These are phyloP conservation scores for Rhizopogon roseolus DNA, from an alignment of 768 basidiomycete genomes.

Conservation along the genomic window DNA sequence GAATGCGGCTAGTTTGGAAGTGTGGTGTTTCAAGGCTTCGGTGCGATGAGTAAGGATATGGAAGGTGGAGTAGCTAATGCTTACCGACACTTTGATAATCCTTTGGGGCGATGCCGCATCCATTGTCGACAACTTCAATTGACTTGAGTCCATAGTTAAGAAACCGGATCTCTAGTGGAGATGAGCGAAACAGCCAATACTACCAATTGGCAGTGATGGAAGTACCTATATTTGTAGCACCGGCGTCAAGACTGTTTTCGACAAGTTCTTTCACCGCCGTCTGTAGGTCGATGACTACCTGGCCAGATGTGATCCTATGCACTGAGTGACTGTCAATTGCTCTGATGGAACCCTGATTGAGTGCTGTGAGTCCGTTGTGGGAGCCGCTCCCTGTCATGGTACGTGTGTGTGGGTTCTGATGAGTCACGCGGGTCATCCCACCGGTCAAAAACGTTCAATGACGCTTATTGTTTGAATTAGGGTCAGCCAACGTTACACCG, in stretches of 20 bases:
- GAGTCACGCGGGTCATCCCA: background rate
- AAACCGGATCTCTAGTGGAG: constrained; percentile 73
- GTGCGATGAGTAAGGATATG: background rate
- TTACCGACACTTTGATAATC: constrained; percentile 79
- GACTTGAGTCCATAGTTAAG: constrained; percentile 79
- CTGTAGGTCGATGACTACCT: constrained; percentile 91
- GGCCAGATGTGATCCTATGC: constrained; percentile 89
- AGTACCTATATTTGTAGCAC: constrained; percentile 81
- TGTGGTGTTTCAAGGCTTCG: constrained; percentile 85
- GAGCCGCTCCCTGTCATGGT: background rate
- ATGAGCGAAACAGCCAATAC: constrained; percentile 1
- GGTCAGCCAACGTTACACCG: background rate
- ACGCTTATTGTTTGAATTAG: background rate
- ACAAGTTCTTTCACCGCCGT: constrained; percentile 94
- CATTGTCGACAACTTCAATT: constrained; percentile 92
- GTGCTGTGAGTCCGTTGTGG: background rate
- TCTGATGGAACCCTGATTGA: constrained; percentile 25
- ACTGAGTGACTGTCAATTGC: constrained; percentile 75
- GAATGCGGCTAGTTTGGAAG: constrained; percentile 82
- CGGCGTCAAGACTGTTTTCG: constrained; percentile 94
- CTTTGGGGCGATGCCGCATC: constrained; percentile 71
- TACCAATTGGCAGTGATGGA: background rate
- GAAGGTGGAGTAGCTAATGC: constrained; percentile 13
- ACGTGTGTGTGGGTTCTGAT: background rate
- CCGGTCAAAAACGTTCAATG: background rate